Evolutionary conservation across 805 yeast species (phyloP).

Genomic region (Candida yuanshanica): DNA sequence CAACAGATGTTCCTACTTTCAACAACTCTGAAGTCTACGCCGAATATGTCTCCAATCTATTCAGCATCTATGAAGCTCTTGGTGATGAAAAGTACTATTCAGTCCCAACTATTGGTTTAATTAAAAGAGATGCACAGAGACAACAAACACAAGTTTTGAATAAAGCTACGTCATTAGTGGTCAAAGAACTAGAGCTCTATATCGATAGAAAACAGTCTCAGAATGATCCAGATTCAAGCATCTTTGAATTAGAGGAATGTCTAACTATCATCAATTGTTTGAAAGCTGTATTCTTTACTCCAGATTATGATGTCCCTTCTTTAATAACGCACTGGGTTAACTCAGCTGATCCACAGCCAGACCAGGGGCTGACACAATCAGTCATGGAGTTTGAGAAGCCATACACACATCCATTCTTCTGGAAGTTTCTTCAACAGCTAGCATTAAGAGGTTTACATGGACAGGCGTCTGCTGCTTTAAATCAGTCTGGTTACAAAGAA

Average conservation of each 20-base stretch:
- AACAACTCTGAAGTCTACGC: slow-evolving; percentile 37
- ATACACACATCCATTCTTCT: slow-evolving; percentile 47
- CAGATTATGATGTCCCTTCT: slow-evolving; percentile 30
- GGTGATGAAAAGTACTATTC: slow-evolving; percentile 39
- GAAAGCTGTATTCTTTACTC: slow-evolving; percentile 42
- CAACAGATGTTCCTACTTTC: slow-evolving; percentile 34
- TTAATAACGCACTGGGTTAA: slow-evolving; percentile 60
- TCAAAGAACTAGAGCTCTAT: slow-evolving; percentile 28
- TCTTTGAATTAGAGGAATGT: slow-evolving; percentile 38
- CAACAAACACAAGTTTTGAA: slow-evolving; percentile 34
- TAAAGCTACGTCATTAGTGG: slow-evolving; percentile 28
- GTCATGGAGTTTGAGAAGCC: slow-evolving; percentile 40
- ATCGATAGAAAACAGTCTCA: slow-evolving; percentile 28
- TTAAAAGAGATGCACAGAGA: slow-evolving; percentile 26
- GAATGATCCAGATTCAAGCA: slow-evolving; percentile 24
- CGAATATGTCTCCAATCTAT: slow-evolving; percentile 44
- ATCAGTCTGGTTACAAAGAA: slow-evolving; percentile 37
- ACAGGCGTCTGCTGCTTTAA: slow-evolving; percentile 46
- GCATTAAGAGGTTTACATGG: slow-evolving; percentile 55
- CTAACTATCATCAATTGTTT: slow-evolving; percentile 53
- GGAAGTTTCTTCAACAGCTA: slow-evolving; percentile 56
- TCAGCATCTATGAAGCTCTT: slow-evolving; percentile 45
- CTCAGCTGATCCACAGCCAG: slow-evolving; percentile 63
- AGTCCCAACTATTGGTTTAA: slow-evolving; percentile 34
- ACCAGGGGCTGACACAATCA: slow-evolving; percentile 40